These are phyloP conservation scores for Magnusiomyces tetraspermus DNA, from an alignment of 1,139 yeast species.

Conservation along the genomic window DNA sequence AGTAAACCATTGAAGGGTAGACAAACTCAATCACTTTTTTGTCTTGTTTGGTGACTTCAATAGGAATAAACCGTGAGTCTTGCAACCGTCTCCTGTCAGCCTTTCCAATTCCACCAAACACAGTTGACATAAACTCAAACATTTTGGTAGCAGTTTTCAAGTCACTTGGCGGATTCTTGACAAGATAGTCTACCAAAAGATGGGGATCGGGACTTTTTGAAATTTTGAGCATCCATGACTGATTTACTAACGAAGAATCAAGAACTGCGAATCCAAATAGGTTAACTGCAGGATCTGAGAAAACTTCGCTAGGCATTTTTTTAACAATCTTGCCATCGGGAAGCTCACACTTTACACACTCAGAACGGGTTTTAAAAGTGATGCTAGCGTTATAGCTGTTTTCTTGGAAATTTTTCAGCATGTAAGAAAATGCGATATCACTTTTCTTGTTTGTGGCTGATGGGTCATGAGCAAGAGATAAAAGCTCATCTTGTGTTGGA, in stretches of 20 bases:
- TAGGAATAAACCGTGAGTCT: constrained; percentile 26
- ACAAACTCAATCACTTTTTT: constrained; percentile 2
- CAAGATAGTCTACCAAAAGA: constrained; percentile 20
- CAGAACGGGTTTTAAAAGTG: constrained; percentile 13
- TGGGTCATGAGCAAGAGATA: constrained; percentile 17
- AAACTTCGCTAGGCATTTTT: constrained; percentile 26
- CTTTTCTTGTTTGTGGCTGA: constrained; percentile 11
- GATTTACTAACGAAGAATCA: constrained; percentile 18
- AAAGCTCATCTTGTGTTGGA: constrained; percentile 25
- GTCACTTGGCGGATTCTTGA: constrained; percentile 23
- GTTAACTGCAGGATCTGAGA: constrained; percentile 19
- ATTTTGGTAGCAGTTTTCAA: constrained; percentile 21
- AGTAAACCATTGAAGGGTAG: constrained; percentile 23
- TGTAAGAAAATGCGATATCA: constrained; percentile 24
- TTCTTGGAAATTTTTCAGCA: constrained; percentile 11
- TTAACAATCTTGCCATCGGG: constrained; percentile 14
- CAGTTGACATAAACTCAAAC: constrained; percentile 29
- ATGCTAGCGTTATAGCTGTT: constrained; percentile 21
- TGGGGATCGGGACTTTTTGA: constrained; percentile 24
- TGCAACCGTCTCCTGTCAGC: constrained; percentile 19
- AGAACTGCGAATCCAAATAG: constrained; percentile 31
- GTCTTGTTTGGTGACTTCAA: constrained; percentile 7
- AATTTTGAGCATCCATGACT: constrained; percentile 31
- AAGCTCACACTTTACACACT: constrained; percentile 23
- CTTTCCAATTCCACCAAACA: constrained; percentile 19